phyloP scores from a whole-genome alignment of 345 rosid species.

The Salix arbutifolia region DNA sequence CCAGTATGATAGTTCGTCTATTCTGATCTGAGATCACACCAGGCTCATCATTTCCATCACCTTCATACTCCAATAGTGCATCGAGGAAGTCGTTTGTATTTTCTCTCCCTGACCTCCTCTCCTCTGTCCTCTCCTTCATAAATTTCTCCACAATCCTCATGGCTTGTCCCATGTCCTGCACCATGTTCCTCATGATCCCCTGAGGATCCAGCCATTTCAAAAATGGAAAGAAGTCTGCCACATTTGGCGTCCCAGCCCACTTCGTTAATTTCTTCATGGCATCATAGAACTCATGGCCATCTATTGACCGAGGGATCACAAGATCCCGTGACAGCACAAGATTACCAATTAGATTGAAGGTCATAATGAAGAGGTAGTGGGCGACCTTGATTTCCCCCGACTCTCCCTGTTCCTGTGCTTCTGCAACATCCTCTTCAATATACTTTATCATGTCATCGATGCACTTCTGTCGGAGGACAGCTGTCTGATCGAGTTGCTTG shows the following conservation, averaged over 20 bases:
- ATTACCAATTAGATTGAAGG: too few relatives aligned
- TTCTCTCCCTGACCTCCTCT: neutral
- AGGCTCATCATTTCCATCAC: slow-evolving; percentile 14
- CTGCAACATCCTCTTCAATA: too few relatives aligned
- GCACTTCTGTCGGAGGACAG: too few relatives aligned
- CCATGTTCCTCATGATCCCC: slow-evolving; percentile 23
- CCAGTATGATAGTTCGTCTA: slow-evolving; percentile 9
- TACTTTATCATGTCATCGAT: too few relatives aligned
- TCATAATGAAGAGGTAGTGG: too few relatives aligned
- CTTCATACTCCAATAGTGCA: slow-evolving; percentile 12
- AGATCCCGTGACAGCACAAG: neutral
- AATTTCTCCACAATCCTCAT: slow-evolving; percentile 12
- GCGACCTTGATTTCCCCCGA: too few relatives aligned
- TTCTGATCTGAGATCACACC: slow-evolving; percentile 2
- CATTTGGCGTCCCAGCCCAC: slow-evolving; percentile 16
- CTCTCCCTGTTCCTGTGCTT: too few relatives aligned
- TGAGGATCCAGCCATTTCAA: slow-evolving; percentile 26
- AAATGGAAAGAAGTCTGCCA: slow-evolving; percentile 15
- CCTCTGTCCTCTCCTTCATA: slow-evolving; percentile 15
- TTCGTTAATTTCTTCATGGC: slow-evolving; percentile 10
- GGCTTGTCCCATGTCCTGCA: slow-evolving; percentile 4
- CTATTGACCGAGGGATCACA: neutral
- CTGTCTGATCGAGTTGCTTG: too few relatives aligned
- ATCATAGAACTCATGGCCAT: slow-evolving; percentile 8
- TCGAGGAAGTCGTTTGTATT: slow-evolving; percentile 14